Percentiles rank a stretch among this genome's conserved stretches.
Conservation (phyloP, 164 flowering plant genomes). For the Akebia trifoliata region DNA sequence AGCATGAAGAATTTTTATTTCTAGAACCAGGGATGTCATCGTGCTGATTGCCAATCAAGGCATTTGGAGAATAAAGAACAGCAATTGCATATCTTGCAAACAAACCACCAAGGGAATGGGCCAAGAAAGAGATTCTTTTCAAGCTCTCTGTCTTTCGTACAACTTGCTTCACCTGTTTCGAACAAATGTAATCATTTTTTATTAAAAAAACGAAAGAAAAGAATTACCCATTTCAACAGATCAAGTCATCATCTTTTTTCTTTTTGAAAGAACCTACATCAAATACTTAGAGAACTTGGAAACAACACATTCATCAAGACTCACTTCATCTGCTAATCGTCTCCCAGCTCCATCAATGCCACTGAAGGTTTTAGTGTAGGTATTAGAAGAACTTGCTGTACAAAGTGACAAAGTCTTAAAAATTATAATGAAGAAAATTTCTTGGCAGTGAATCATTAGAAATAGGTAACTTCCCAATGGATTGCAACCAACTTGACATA, state of each 20-base stretch:
- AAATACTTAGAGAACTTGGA: background rate
- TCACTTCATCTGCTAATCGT: slow-evolving; percentile 90
- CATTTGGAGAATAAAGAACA: slow-evolving; percentile 48
- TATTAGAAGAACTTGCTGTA: slow-evolving; percentile 89
- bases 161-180: slow-evolving; percentile 61
- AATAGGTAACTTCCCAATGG: background rate
- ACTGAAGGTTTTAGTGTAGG: slow-evolving; percentile 70
- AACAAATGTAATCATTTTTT: background rate
- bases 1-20: slow-evolving; percentile 16
- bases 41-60: slow-evolving; percentile 13
- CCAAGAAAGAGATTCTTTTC: slow-evolving; percentile 79
- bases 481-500: slow-evolving; percentile 1
- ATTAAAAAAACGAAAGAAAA: background rate
- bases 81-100: slow-evolving; percentile 83
- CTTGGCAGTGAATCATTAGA: too few species aligned
- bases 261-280: background rate
- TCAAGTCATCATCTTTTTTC: background rate
- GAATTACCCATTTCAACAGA: background rate
- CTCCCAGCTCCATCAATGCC: slow-evolving; percentile 94
- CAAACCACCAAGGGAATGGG: slow-evolving; percentile 96
- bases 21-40: slow-evolving; percentile 22
- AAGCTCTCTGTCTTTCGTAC: slow-evolving; percentile 65
- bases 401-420: slow-evolving; percentile 6
- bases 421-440: slow-evolving; percentile 3
- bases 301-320: slow-evolving; percentile 21